Base-by-base conservation (phyloP, 768 basidiomycete genomes). In the Leucocoprinus leucothites region DNA sequence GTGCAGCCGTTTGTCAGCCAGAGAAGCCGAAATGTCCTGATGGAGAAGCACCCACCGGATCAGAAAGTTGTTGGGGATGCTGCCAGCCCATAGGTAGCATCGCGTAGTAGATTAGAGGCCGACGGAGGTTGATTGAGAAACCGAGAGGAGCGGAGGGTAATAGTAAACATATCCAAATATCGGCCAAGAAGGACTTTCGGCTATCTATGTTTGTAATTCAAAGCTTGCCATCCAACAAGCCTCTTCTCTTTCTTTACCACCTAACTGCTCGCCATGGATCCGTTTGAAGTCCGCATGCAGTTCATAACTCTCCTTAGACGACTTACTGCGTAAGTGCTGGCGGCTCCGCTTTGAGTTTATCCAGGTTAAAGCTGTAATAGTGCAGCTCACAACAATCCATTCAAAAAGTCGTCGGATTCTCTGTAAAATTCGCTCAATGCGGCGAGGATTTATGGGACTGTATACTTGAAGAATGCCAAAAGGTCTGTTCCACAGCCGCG, bases 361-460 rank as follows among this genome's bases (percentile, higher is more conserved):
- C 43, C 48, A 51, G 58, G 58, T 61, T 64, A 48, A 65, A 62
- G 53, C 59, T 49, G 22, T 35, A 59, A 36, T 60, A 67, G 64
- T 57, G 48, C 65, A 92, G 89, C 62, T 85, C 91, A 25, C 91
- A 93, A 64, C 85, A 84, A 63, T 94, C 91, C 11, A 94, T 95
- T 51, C 89, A 91, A 69, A 91, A 88, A 67, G 87, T 90, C 34
- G 94, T 95, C 28, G 77, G 80, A 8, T 95, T 85, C 63, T 91
- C 92, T 0, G 76, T 94, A 53, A 94, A 89, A 64, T 94, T 88
- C 51, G 76, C 86, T 4, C 81, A 81, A 54, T 94, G 92, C 53
- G 93, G 91, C 5, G 93, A 96, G 63, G 93, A 97, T 68, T 69
- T 96, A 9, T 96, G 94, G 94, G 93, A 95, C 61, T 95, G 93